phyloP scores from a whole-genome alignment of 1,284 basidiomycete genomes.

The Tilletia caries region DNA sequence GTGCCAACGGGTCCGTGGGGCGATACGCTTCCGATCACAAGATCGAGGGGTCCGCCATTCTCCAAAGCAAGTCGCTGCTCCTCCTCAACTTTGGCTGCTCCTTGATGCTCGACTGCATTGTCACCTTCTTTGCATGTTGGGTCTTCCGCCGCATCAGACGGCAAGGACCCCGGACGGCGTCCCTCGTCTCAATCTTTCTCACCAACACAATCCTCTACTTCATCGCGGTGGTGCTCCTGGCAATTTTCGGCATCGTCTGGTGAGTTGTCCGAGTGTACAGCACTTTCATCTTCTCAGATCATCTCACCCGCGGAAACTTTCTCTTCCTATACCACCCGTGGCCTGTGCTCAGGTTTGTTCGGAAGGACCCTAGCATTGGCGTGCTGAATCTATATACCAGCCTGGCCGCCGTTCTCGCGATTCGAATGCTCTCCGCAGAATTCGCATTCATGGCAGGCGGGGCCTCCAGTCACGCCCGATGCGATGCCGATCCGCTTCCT shows the following conservation, averaged over 20 bases:
- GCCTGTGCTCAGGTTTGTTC: conserved; percentile 5
- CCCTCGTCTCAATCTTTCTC: background rate
- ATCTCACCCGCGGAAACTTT: too few species aligned
- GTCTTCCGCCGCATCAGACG: background rate
- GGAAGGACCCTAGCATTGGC: background rate
- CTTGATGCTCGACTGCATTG: background rate
- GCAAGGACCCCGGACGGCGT: background rate
- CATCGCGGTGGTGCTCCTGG: background rate
- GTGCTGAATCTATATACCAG: background rate
- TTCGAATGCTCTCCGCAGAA: background rate
- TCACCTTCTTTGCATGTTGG: background rate
- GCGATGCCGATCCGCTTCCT: too few species aligned
- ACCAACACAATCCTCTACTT: background rate
- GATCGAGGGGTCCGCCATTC: too few species aligned
- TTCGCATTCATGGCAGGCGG: background rate
- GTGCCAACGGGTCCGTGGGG: too few species aligned
- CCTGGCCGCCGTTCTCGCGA: background rate
- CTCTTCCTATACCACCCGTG: too few species aligned
- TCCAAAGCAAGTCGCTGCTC: background rate
- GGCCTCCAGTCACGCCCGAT: too few species aligned
- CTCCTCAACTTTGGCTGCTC: background rate
- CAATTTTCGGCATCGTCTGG: background rate
- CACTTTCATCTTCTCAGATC: background rate
- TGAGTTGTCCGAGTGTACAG: too few species aligned
- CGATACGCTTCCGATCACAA: too few species aligned